These are phyloP conservation scores for Acanthamoeba triangularis DNA, from an alignment of 208 protist genomes.

Conservation along the genomic window DNA sequence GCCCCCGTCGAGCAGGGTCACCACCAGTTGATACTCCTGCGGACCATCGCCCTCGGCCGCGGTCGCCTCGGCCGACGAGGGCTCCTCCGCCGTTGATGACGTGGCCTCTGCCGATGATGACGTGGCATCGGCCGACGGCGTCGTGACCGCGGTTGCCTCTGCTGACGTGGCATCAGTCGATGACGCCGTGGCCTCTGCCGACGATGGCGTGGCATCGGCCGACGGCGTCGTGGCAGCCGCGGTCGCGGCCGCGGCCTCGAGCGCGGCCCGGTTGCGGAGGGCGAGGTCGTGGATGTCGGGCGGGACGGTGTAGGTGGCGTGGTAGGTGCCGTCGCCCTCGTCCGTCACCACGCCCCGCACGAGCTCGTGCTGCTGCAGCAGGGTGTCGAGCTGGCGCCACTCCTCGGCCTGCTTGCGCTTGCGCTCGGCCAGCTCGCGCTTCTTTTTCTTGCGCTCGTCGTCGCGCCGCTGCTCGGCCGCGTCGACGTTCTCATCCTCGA, in stretches of 20 bases:
- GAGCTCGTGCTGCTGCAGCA: not conserved
- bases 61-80: no score
- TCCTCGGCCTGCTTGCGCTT: conserved; percentile 8
- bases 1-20: conserved; percentile 19
- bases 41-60: not conserved
- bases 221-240: no score
- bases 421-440: not conserved
- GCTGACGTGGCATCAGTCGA: no score
- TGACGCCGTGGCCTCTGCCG: no score
- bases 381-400: not conserved
- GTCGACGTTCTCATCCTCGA: conserved; percentile 23
- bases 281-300: not conserved
- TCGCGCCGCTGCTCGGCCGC: conserved; percentile 7
- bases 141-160: not conserved
- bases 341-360: not conserved
- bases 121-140: no score
- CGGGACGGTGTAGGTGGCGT: not conserved
- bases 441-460: not conserved
- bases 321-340: conserved; percentile 42
- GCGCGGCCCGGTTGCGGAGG: not conserved
- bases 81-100: no score
- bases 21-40: conserved; percentile 37
- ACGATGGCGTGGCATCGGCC: no score
- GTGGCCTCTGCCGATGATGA: no score
- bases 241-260: not conserved